Evolutionary conservation across 1,284 basidiomycete species (phyloP).

Genomic region (Boletus sp.): DNA sequence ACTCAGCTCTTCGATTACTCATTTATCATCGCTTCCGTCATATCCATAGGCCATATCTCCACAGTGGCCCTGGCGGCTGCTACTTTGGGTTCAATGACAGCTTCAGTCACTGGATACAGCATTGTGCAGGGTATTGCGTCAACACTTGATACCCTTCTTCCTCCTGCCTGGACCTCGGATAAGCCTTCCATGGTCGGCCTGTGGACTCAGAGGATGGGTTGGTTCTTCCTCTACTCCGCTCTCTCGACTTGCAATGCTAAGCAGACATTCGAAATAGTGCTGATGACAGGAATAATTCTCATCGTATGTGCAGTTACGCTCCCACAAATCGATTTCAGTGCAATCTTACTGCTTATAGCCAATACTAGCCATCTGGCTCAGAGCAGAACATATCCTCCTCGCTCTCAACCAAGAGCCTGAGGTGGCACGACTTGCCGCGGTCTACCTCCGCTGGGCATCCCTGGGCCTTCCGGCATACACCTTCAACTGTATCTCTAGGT

Average conservation of each 20-base stretch:
- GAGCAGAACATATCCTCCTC: constrained; percentile 78
- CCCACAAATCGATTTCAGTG: neutral
- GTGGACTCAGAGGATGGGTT: constrained; percentile 86
- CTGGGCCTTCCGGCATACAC: constrained; percentile 89
- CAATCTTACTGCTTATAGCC: constrained; percentile 44
- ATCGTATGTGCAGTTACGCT: constrained; percentile 43
- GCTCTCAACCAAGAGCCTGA: constrained; percentile 83
- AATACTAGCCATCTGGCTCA: constrained; percentile 72
- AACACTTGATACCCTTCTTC: constrained; percentile 87
- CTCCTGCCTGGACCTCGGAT: constrained; percentile 86
- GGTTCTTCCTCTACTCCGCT: constrained; percentile 30
- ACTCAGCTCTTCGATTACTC: constrained; percentile 76
- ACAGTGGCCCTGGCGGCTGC: constrained; percentile 80
- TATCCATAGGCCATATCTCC: constrained; percentile 83
- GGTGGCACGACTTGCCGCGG: constrained; percentile 74
- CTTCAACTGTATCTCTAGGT: constrained; percentile 71
- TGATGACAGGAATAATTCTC: constrained; percentile 60
- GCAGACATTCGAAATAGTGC: constrained; percentile 40
- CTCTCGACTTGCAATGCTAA: constrained; percentile 7
- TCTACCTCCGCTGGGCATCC: constrained; percentile 76
- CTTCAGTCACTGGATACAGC: constrained; percentile 65
- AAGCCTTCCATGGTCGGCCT: constrained; percentile 85
- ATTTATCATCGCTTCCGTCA: constrained; percentile 66
- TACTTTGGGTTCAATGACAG: constrained; percentile 84
- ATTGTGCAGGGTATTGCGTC: constrained; percentile 82